Evolutionary conservation across 306 rosid genomes (phyloP), one percentile per base, ranked within the genome.

Genomic region (Albizia julibrissin): DNA sequence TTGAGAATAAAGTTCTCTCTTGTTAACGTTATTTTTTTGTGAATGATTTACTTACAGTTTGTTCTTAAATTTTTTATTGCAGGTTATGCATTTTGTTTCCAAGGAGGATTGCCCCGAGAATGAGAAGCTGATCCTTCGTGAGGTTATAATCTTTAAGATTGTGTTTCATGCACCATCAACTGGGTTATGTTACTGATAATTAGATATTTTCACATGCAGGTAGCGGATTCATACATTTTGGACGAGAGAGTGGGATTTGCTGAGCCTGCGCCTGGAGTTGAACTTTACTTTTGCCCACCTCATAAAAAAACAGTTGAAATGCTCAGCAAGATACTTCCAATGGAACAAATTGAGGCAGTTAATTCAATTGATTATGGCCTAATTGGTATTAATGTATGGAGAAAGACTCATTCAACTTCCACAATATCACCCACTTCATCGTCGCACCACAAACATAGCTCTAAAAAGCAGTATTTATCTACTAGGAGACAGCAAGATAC

Each of bases 371-470:
- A 93, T 90, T 83, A 87, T 92, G 99, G 99, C 78, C 89, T 96
- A 84, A 90, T 96, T 86, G 99, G 97, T 89, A 87, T 96, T 89
- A 83, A 90, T 96, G 99, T 93, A 85, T 96, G 99, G 99, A 92
- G 98, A 90, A 96, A 90, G 91, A 66, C 84, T 85, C 90, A 89
- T 82, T 87, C 89, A 92, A 89, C 87, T 31, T 82, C 90, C 46
- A 75, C 86, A 37, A 74, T 87, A 79, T 91, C 99, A 50, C 97
- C 98, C 84, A 93, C 92, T 75, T 75, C 92, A 29, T 85, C 91
- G 14, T 91, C 95, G 72, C 94, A 86, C 75, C 91, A 90, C 90
- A 96, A 96, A 87, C 94, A 90, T 84, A 40, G 82, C 77, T 87
- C 88, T 13, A 96, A 92, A 93, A 93, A 87, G 83, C 96, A 89